Base-by-base conservation (phyloP, 164 flowering plant genomes). In the Stephania cephalantha region DNA sequence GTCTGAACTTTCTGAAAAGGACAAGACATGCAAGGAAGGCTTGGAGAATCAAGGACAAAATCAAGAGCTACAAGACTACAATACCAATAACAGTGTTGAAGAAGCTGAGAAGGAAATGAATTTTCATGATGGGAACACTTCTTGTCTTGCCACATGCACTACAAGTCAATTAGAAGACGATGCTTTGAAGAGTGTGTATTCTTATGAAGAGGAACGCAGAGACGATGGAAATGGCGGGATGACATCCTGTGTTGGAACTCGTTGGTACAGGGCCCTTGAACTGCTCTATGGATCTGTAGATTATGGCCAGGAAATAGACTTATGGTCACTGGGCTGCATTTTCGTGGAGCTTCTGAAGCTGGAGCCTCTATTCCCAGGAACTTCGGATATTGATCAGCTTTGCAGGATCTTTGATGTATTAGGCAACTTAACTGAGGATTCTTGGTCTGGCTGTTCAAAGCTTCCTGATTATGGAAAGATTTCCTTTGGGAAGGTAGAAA, bases 241-340 rank as follows among this genome's bases (percentile, higher is more conserved):
- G 55, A 96, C 99, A 64, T 92, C 97, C 4, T 90, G 97, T 78
- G 93, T 96, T 17, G 99, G 97, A 71, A 96, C 99, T 70, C 89
- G 97, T 13, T 96, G 98, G 98, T 96, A 84, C 80, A 84, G 90
- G 80, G 93, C 97, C 17, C 98, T 98, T 6, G 98, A 96, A 78
- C 82, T 94, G 7, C 95, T 92, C 29, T 96, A 87, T 76, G 99
- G 99, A 20, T 87, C 98, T 29, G 86, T 83, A 22, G 71, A 78
- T 79, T 96, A 96, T 74, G 94, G 97, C 10, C 79, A 79, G 10
- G 97, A 91, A 85, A 80, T 96, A 20, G 98, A 96, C 78, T 80
- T 96, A 12, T 94, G 98, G 99, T 91, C 98, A 45, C 74, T 94
- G 64, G 99, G 99, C 31, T 96, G 98, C 84, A 88, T 92, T 71